Evolutionary conservation across 2,329 filamentous ascomycete genomes (phyloP).

Genomic region (Colletotrichum truncatum): DNA sequence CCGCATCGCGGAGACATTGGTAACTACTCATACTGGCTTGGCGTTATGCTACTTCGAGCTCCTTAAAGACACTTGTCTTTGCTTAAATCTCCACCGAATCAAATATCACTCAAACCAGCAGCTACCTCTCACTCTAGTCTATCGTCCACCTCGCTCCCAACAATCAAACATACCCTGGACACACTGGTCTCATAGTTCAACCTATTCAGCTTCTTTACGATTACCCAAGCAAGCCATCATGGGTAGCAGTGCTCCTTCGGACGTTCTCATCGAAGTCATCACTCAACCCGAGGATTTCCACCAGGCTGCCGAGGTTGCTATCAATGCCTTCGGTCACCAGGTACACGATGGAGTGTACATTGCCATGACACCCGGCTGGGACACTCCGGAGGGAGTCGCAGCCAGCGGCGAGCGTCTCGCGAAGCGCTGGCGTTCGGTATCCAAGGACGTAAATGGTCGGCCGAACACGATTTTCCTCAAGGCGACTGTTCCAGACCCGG

Average conservation of each 20-base stretch:
- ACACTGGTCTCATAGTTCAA: too few relatives aligned
- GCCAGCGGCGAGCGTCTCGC: slow-evolving; percentile 47
- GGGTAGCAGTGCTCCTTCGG: slow-evolving; percentile 1
- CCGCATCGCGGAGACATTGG: not conserved
- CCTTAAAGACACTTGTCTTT: not conserved
- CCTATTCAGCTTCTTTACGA: too few relatives aligned
- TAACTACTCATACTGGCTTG: not conserved
- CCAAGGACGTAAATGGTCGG: slow-evolving; percentile 51
- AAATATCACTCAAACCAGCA: not conserved
- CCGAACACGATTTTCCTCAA: slow-evolving; percentile 63
- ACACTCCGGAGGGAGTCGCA: slow-evolving; percentile 54
- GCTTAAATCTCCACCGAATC: not conserved
- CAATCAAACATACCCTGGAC: too few relatives aligned
- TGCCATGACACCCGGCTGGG: slow-evolving; percentile 63
- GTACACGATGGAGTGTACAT: slow-evolving; percentile 60
- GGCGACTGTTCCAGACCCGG: slow-evolving; percentile 53
- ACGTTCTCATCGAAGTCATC: slow-evolving; percentile 38
- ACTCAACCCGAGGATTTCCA: slow-evolving; percentile 38
- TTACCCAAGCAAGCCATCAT: slow-evolving; percentile 1
- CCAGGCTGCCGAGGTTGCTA: slow-evolving; percentile 35
- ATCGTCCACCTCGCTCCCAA: too few relatives aligned
- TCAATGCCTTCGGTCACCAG: slow-evolving; percentile 58
- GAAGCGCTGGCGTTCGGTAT: slow-evolving; percentile 50
- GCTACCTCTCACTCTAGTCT: not conserved
- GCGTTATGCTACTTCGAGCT: not conserved